phyloP scores from a whole-genome alignment of 345 rosid genomes.

The sweet orange (Citrus sinensis) region DNA sequence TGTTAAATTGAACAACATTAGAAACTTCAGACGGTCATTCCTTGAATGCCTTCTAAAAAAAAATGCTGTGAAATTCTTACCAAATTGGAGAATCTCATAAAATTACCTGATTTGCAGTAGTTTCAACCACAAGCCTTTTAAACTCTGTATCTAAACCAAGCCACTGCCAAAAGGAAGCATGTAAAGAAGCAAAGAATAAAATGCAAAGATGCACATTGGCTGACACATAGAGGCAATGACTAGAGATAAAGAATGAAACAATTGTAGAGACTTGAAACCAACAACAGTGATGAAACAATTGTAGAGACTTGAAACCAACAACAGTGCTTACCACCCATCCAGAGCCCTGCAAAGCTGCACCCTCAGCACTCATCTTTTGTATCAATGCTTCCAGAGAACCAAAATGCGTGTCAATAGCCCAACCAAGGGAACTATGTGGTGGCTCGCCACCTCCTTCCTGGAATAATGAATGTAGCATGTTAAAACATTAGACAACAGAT shows the following conservation, averaged over 20 bases:
- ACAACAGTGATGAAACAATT: conserved; percentile 12
- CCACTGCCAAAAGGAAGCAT: conserved; percentile 48
- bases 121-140: conserved; percentile 87
- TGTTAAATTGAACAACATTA: background rate
- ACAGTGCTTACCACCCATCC: conserved; percentile 92
- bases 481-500: conserved; percentile 1
- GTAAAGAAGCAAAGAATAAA: background rate
- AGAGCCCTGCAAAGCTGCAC: conserved; percentile 95
- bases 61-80: background rate
- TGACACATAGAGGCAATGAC: background rate
- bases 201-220: background rate
- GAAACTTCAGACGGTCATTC: background rate
- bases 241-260: conserved; percentile 8
- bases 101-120: conserved; percentile 85
- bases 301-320: background rate
- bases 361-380: conserved; percentile 80
- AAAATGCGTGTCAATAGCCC: conserved; percentile 73
- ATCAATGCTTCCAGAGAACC: conserved; percentile 81
- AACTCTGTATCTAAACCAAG: conserved; percentile 79
- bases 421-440: conserved; percentile 70
- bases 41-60: background rate
- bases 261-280: background rate
- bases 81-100: background rate
- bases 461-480: background rate
- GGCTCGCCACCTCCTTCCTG: conserved; percentile 97